A percentile compares a stretch with the other conserved stretches of the same genome.
These are phyloP conservation scores for Scutellaria minor DNA, from an alignment of 257 asterid genomes.

Conservation along the genomic window DNA sequence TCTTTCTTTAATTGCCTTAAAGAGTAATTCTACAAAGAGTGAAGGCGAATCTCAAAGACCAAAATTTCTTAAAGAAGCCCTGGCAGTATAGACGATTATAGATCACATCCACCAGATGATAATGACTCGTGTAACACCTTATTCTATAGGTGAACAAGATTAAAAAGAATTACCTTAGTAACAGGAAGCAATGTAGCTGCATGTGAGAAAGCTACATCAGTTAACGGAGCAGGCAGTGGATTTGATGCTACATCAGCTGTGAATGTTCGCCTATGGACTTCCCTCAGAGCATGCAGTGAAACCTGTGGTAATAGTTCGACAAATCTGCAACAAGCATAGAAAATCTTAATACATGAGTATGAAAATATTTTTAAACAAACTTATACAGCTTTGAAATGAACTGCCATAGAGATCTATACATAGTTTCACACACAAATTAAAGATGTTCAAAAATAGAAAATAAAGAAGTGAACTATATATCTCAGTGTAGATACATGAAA, in stretches of 20 bases:
- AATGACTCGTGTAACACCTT: constrained; percentile 12
- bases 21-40: constrained; percentile 9
- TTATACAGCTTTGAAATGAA: background rate
- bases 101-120: constrained; percentile 22
- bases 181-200: constrained; percentile 97
- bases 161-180: constrained; percentile 69
- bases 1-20: no score
- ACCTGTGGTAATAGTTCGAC: constrained; percentile 98
- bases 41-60: constrained; percentile 9
- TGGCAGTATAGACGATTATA: background rate
- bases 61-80: constrained; percentile 9
- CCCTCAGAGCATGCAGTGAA: constrained; percentile 97
- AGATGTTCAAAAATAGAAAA: constrained; percentile 1
- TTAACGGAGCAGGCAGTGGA: constrained; percentile 92
- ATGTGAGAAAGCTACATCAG: constrained; percentile 99
- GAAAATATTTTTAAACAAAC: constrained; percentile 10
- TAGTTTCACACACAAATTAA: background rate
- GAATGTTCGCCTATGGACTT: constrained; percentile 91
- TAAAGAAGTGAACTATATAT: background rate
- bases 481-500: background rate
- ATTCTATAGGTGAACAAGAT: constrained; percentile 25
- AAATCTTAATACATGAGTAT: constrained; percentile 17
- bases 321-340: constrained; percentile 63
- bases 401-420: background rate
- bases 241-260: constrained; percentile 88